These are phyloP conservation scores for Crotalaria pallida DNA, from an alignment of 306 rosid genomes.

Conservation along the genomic window DNA sequence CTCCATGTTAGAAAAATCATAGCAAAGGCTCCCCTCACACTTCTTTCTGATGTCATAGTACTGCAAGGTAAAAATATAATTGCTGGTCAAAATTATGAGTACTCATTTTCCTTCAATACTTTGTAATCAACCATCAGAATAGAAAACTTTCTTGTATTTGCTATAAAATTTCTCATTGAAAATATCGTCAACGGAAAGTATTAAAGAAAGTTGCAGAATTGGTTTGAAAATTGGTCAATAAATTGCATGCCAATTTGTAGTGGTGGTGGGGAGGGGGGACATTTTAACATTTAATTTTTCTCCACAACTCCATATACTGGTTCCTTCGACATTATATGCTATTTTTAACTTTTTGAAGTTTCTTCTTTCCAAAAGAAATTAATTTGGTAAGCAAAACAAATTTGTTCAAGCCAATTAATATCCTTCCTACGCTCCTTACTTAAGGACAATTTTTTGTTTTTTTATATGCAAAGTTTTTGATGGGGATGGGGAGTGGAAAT, in stretches of 20 bases:
- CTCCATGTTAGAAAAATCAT: constrained; percentile 94
- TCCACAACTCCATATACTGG: neutral
- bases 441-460: neutral
- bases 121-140: neutral
- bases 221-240: neutral
- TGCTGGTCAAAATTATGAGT: constrained; percentile 31
- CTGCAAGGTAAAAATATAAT: constrained; percentile 39
- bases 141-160: neutral
- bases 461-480: no score
- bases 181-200: neutral
- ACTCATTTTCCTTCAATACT: neutral
- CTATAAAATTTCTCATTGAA: neutral
- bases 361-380: neutral
- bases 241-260: neutral
- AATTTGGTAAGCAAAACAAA: neutral
- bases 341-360: neutral
- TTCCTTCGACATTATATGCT: constrained; percentile 8
- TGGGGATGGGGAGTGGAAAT: no score
- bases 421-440: neutral
- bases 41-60: constrained; percentile 89
- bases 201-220: neutral
- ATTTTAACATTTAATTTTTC: constrained; percentile 5
- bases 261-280: neutral
- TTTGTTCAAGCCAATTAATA: constrained; percentile 5
- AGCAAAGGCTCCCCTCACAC: constrained; percentile 87